Conservation (phyloP, 1,139 yeast species). For the Yamadazyma sp. region DNA sequence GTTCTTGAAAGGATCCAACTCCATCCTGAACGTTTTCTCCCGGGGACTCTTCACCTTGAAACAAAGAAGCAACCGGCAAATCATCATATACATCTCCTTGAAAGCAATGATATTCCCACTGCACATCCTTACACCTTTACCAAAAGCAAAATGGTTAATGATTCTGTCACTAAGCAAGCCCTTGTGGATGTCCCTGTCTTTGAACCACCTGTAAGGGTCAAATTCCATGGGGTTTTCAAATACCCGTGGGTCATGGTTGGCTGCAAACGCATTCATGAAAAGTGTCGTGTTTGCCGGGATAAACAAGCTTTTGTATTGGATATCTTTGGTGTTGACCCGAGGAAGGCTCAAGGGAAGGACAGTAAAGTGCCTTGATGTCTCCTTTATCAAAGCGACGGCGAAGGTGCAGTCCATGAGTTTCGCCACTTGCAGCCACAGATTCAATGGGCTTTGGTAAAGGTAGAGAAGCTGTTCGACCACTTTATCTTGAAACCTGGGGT, state of each 20-base stretch:
- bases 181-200: conserved; percentile 19
- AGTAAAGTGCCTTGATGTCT: conserved; percentile 61
- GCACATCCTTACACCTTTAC: conserved; percentile 71
- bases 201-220: conserved; percentile 59
- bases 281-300: conserved; percentile 60
- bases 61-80: conserved; percentile 31
- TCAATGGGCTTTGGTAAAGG: conserved; percentile 21
- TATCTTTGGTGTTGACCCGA: conserved; percentile 52
- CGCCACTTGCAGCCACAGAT: conserved; percentile 51
- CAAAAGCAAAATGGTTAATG: conserved; percentile 59
- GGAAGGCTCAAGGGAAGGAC: conserved; percentile 72
- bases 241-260: conserved; percentile 57
- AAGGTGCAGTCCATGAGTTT: conserved; percentile 42
- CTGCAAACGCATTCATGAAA: conserved; percentile 69
- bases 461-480: conserved; percentile 38
- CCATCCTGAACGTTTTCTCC: conserved; percentile 32
- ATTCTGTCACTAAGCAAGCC: conserved; percentile 20
- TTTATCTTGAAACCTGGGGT: conserved; percentile 39
- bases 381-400: conserved; percentile 59
- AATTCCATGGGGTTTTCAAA: conserved; percentile 55
- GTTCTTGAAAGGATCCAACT: conserved; percentile 46
- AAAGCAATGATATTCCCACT: conserved; percentile 64
- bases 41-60: conserved; percentile 45
- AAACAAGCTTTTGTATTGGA: conserved; percentile 32
- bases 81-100: conserved; percentile 55